phyloP scores from a whole-genome alignment of 164 flowering plant species.

The Umbilicus rupestris region DNA sequence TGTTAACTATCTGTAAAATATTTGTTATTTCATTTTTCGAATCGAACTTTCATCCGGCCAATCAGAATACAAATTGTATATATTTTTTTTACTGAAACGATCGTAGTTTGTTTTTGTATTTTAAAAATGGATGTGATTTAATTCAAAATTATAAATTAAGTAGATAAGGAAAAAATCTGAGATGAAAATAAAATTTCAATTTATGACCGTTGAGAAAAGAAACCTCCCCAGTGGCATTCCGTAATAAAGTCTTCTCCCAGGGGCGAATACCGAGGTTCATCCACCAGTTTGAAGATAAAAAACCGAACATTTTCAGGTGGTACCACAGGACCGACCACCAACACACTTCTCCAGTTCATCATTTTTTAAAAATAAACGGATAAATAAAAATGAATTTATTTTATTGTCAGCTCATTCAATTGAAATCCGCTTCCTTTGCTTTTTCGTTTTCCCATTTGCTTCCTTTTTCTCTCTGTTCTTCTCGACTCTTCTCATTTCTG shows the following conservation, averaged over 20 bases:
- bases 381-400: neutral
- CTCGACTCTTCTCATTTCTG: neutral
- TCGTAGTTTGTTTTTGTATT: no score
- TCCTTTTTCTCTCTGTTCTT: slow-evolving; percentile 5
- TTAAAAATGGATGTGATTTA: no score
- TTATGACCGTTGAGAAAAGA: neutral
- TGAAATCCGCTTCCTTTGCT: slow-evolving; percentile 22
- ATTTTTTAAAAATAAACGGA: neutral
- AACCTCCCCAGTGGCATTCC: neutral
- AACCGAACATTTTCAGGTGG: neutral
- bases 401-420: neutral
- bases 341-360: neutral
- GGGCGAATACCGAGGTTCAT: neutral
- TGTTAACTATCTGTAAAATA: no score
- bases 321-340: neutral
- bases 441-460: slow-evolving; percentile 12
- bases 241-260: neutral
- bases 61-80: no score
- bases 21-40: no score
- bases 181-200: neutral
- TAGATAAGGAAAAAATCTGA: neutral
- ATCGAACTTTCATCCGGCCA: no score
- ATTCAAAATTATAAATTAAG: no score
- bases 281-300: neutral
- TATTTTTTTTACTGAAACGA: no score